These are phyloP conservation scores for Mycosphaerella sp. DNA, from an alignment of 2,329 filamentous ascomycete genomes.

Conservation along the genomic window DNA sequence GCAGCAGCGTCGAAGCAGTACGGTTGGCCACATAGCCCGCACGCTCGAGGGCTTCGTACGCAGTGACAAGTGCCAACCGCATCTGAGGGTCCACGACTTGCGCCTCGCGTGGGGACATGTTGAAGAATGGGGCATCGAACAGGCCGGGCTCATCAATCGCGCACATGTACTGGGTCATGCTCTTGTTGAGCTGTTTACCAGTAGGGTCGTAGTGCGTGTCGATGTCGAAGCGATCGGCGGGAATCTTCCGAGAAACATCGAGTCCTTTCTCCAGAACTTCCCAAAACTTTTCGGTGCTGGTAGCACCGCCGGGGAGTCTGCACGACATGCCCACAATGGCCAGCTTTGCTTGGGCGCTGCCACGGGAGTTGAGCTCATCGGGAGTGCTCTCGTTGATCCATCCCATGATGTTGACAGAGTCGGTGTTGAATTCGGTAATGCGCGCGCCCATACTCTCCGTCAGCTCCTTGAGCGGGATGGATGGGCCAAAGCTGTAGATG, in stretches of 20 bases:
- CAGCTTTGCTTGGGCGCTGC: background rate
- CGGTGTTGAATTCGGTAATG: slow-evolving; percentile 4
- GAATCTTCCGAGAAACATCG: slow-evolving; percentile 12
- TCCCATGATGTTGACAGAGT: slow-evolving; percentile 4
- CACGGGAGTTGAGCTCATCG: background rate
- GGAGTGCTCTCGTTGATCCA: slow-evolving; percentile 1
- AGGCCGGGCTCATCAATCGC: slow-evolving; percentile 35
- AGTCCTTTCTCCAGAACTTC: slow-evolving; percentile 11
- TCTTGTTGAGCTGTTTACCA: slow-evolving; percentile 20
- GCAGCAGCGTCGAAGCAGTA: slow-evolving; percentile 26
- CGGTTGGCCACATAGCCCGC: slow-evolving; percentile 19
- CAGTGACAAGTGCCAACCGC: slow-evolving; percentile 14
- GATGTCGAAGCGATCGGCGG: slow-evolving; percentile 13
- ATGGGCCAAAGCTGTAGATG: slow-evolving; percentile 21
- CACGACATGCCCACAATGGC: slow-evolving; percentile 11
- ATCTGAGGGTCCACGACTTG: slow-evolving; percentile 11
- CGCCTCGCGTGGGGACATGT: slow-evolving; percentile 33
- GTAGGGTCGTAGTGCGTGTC: slow-evolving; percentile 15
- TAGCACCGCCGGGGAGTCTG: slow-evolving; percentile 8
- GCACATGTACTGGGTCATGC: slow-evolving; percentile 31
- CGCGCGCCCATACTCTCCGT: slow-evolving; percentile 8
- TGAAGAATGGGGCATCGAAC: slow-evolving; percentile 39
- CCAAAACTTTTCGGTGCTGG: slow-evolving; percentile 14
- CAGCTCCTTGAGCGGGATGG: slow-evolving; percentile 24
- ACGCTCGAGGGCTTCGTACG: slow-evolving; percentile 19